Percentiles rank a stretch among this genome's conserved stretches.
These are phyloP conservation scores for Ustilago loliicola DNA, from an alignment of 1,284 basidiomycete genomes.

Conservation along the genomic window DNA sequence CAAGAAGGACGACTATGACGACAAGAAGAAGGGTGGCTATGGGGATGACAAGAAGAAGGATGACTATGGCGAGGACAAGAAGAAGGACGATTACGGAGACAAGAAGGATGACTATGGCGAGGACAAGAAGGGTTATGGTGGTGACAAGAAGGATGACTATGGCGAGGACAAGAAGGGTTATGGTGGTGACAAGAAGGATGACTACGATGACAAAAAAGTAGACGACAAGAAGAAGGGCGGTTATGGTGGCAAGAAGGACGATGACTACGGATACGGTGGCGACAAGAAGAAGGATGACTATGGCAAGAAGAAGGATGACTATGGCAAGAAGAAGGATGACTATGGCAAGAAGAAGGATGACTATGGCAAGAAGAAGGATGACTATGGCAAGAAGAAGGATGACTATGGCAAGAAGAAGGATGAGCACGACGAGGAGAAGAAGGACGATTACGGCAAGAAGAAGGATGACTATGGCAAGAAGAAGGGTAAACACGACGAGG, in stretches of 20 bases:
- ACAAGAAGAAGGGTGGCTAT: slow-evolving; percentile 9
- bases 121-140: too few species aligned
- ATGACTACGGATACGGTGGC: too few species aligned
- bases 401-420: too few species aligned
- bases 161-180: too few species aligned
- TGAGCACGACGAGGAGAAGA: neutral
- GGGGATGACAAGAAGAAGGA: slow-evolving; percentile 8
- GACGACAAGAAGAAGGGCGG: slow-evolving; percentile 13
- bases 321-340: too few species aligned
- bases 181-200: neutral
- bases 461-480: neutral
- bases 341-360: too few species aligned
- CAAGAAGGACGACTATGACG: slow-evolving; percentile 6
- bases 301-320: too few species aligned
- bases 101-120: too few species aligned
- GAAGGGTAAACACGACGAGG: neutral
- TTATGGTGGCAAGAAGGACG: slow-evolving; percentile 1
- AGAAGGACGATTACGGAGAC: too few species aligned
- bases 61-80: too few species aligned
- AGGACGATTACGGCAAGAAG: neutral
- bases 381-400: slow-evolving; percentile 1
- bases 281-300: too few species aligned
- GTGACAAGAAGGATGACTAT: too few species aligned
- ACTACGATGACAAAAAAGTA: slow-evolving; percentile 3
- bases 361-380: neutral